Evolutionary conservation across 768 basidiomycete genomes (phyloP).

Genomic region (Podaxis rugospora): DNA sequence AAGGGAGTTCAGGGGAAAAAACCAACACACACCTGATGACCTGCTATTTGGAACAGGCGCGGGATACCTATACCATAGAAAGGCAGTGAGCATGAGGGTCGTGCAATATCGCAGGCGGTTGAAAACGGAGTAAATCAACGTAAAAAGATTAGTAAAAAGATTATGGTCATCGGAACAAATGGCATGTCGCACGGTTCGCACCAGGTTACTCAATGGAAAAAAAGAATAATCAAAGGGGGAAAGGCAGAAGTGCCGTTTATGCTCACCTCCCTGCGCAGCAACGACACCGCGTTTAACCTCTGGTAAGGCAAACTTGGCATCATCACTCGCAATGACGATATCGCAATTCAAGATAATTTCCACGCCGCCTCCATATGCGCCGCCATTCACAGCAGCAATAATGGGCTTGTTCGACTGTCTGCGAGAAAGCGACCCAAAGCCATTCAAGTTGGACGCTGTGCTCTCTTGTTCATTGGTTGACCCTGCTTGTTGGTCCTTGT

Average conservation of each 20-base stretch:
- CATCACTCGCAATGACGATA: slow-evolving; percentile 62
- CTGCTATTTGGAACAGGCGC: slow-evolving; percentile 56
- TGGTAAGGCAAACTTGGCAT: slow-evolving; percentile 68
- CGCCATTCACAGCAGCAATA: slow-evolving; percentile 79
- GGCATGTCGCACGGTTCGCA: neutral
- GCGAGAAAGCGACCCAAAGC: slow-evolving; percentile 73
- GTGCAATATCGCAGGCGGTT: neutral
- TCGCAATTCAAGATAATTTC: slow-evolving; percentile 77
- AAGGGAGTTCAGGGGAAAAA: neutral
- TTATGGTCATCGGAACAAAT: neutral
- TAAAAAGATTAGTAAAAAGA: neutral
- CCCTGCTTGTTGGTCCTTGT: slow-evolving; percentile 43
- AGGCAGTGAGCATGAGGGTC: slow-evolving; percentile 4
- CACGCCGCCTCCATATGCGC: slow-evolving; percentile 62
- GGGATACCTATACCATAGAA: slow-evolving; percentile 50
- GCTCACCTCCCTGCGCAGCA: slow-evolving; percentile 66
- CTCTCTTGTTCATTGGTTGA: slow-evolving; percentile 38
- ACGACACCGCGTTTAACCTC: slow-evolving; percentile 78
- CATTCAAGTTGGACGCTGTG: slow-evolving; percentile 38
- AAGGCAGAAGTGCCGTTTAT: neutral
- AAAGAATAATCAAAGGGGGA: neutral
- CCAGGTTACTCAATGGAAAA: neutral
- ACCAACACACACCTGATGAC: slow-evolving; percentile 58
- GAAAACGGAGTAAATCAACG: neutral
- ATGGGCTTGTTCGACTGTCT: slow-evolving; percentile 67